Conservation (phyloP, 2,329 filamentous ascomycete species). For the Fusarium brachygibbosum region DNA sequence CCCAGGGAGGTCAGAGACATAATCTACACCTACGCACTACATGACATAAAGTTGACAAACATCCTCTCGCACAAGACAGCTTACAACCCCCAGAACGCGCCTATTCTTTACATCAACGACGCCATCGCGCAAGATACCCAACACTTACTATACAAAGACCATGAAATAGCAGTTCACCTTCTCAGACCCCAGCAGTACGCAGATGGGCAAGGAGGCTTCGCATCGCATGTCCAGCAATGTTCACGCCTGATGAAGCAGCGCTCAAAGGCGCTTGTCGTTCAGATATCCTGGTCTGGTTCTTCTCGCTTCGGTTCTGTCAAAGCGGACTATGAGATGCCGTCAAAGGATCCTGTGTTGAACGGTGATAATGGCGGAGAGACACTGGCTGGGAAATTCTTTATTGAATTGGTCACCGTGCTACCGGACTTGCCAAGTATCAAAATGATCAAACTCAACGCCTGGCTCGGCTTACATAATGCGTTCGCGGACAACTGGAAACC, state of each 20-base stretch:
- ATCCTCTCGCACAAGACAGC: not conserved
- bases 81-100: not conserved
- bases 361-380: not conserved
- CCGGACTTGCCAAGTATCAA: not conserved
- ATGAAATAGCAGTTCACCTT: not conserved
- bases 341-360: no score
- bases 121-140: not conserved
- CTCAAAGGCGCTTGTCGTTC: not conserved
- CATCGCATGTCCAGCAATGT: not conserved
- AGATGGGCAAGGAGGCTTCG: not conserved
- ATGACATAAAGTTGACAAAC: not conserved
- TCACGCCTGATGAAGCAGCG: slow-evolving; percentile 7
- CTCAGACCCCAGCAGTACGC: not conserved
- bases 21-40: not conserved
- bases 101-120: slow-evolving; percentile 1
- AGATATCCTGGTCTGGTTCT: not conserved
- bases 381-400: not conserved
- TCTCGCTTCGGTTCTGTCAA: not conserved
- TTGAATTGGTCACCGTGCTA: not conserved
- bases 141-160: not conserved
- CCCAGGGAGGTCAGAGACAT: not conserved
- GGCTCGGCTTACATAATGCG: no score
- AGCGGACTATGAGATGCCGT: no score
- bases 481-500: no score
- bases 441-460: not conserved